These are phyloP conservation scores for Colletotrichum salicis DNA, from an alignment of 2,329 filamentous ascomycete species.

Conservation along the genomic window DNA sequence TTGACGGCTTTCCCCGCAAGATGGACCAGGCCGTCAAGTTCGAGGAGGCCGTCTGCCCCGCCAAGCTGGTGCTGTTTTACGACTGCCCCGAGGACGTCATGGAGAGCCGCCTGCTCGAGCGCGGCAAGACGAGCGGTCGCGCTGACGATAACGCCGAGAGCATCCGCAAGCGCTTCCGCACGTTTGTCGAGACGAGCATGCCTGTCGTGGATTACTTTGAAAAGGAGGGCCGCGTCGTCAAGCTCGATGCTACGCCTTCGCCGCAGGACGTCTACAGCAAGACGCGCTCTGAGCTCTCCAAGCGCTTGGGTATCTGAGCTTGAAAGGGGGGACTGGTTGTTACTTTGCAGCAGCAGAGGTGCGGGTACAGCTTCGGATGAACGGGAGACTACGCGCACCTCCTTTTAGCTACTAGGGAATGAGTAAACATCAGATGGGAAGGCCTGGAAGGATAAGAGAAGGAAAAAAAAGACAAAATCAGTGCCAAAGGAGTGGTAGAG, in stretches of 20 bases:
- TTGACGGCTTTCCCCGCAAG: constrained; percentile 91
- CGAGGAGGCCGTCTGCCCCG: constrained; percentile 86
- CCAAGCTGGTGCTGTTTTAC: constrained; percentile 89
- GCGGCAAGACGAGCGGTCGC: constrained; percentile 91
- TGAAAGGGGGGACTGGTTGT: constrained; percentile 35
- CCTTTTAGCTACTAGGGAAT: too few species aligned
- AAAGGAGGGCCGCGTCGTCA: constrained; percentile 80
- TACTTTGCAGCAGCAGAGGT: background rate
- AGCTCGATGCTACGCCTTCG: constrained; percentile 75
- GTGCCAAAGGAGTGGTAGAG: background rate
- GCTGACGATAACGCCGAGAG: constrained; percentile 94
- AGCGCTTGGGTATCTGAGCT: constrained; percentile 54
- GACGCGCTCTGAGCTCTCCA: constrained; percentile 61
- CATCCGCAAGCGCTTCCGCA: constrained; percentile 95
- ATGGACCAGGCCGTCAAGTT: constrained; percentile 97
- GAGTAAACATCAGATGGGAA: too few species aligned
- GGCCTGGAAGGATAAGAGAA: background rate
- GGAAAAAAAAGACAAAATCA: background rate
- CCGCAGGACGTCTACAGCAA: constrained; percentile 71
- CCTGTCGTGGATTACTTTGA: constrained; percentile 91
- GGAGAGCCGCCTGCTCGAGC: constrained; percentile 83
- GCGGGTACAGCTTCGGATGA: background rate
- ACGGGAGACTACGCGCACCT: too few species aligned
- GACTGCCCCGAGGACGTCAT: constrained; percentile 92
- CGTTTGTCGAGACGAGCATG: constrained; percentile 96